Percentiles rank a stretch among this genome's conserved stretches.
Evolutionary conservation across 352 stramenopile species (phyloP).

Genomic region (Pythium vanterpoolii): DNA sequence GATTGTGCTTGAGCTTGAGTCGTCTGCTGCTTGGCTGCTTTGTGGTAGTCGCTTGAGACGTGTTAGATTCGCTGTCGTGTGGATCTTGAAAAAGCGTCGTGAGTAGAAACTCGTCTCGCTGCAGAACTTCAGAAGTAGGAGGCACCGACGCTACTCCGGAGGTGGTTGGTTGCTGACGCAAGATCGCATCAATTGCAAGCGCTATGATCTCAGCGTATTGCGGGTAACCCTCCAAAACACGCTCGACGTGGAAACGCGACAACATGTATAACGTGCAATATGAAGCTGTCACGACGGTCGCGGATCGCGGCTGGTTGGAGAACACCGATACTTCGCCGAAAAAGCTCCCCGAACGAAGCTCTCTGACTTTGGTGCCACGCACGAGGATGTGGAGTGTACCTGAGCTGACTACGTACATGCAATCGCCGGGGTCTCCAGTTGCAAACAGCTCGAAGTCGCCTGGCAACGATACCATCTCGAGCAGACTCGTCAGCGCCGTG

Average conservation of each 20-base stretch:
- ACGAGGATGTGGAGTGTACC: slow-evolving; percentile 60
- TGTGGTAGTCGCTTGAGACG: background rate
- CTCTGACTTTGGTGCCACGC: slow-evolving; percentile 52
- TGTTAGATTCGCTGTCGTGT: background rate
- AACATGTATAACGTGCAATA: slow-evolving; percentile 70
- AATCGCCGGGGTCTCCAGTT: slow-evolving; percentile 54
- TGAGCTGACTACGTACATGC: slow-evolving; percentile 73
- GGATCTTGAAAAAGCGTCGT: slow-evolving; percentile 48
- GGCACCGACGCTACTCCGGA: background rate
- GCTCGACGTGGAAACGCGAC: slow-evolving; percentile 59
- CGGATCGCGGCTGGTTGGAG: slow-evolving; percentile 50
- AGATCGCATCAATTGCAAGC: slow-evolving; percentile 40
- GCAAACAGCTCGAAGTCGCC: slow-evolving; percentile 52
- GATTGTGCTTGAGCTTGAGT: background rate
- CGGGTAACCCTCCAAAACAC: slow-evolving; percentile 54
- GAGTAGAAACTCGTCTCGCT: slow-evolving; percentile 45
- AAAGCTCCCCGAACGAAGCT: slow-evolving; percentile 60
- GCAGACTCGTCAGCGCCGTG: slow-evolving; percentile 56
- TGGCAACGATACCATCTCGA: slow-evolving; percentile 61
- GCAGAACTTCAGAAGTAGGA: background rate
- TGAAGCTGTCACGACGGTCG: slow-evolving; percentile 49
- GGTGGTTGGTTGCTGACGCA: slow-evolving; percentile 32
- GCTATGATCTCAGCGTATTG: slow-evolving; percentile 47
- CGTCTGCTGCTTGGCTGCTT: background rate
- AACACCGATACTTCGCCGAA: slow-evolving; percentile 76